Base-by-base conservation (phyloP, 225 moss, liverwort and hornwort species). In the Bryoerythrophyllum caledonicum region DNA sequence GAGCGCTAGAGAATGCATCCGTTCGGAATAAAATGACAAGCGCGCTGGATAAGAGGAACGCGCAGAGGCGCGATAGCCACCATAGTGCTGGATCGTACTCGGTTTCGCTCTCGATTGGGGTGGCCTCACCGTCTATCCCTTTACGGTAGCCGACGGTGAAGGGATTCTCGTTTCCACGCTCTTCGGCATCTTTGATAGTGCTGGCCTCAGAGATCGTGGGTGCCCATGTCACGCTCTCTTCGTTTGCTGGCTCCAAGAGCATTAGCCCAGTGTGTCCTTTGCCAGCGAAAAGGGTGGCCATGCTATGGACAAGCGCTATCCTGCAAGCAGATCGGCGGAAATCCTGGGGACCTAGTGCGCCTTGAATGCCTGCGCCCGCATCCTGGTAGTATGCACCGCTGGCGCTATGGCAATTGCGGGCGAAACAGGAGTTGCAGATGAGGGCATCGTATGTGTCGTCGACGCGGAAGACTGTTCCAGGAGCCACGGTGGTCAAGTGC, bases 141-240 rank as follows among this genome's bases (percentile, higher is more conserved):
- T 40, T 74, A 10, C 80, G 30, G 66, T 71, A 81, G 8, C 0
- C 28, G 32, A 34, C 41, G 0, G 81, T 60, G 67, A 84, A 84
- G 37, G 80, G 77, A 60, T 84, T 81, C 73, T 84, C 80, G 53
- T 66, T 81, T 41, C 80, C 84, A 34, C 80, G 78, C 55, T 84
- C 80, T 49, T 84, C 65, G 4, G 80, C 63, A 37, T 84, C 84
- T 16, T 70, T 70, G 15, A 84, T 35, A 3, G 74, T 69, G 60
- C 84, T 84, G 13, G 80, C 80, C 32, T 78, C 78, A 25, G 74
- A 70, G 28, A 84, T 84, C 24, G 84, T 84, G 24, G 7, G 19
- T 7, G 27, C 77, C 80, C 80, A 81, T 8, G 74, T 80, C 60
- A 70, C 65, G 77, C 77, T 70, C 0, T 74, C 77, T 2, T 74